Conservation (phyloP, 2,329 filamentous ascomycete species). For the Ophiostoma piceae region DNA sequence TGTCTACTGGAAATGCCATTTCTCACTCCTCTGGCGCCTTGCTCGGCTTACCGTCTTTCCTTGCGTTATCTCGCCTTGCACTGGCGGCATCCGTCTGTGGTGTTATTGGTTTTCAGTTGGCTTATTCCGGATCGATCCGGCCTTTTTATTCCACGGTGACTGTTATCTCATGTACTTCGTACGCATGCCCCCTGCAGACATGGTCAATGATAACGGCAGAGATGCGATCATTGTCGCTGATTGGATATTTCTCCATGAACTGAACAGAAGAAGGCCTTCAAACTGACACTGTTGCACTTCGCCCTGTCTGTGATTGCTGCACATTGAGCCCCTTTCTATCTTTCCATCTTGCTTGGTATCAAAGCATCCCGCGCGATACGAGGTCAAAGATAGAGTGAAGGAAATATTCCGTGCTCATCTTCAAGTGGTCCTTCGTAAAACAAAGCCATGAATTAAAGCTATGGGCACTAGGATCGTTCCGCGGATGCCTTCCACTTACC, state of each 20-base stretch:
- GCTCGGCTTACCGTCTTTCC: conserved; percentile 21
- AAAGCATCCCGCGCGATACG: conserved; percentile 3
- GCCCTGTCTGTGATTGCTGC: background rate
- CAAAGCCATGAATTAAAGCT: background rate
- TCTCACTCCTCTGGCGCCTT: background rate
- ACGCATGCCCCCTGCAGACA: background rate
- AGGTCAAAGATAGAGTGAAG: background rate
- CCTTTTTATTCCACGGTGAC: background rate
- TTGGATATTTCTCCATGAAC: background rate
- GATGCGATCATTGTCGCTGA: background rate
- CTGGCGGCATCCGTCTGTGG: conserved; percentile 16
- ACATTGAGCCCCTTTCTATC: background rate
- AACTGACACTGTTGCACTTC: background rate
- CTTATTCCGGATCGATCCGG: background rate
- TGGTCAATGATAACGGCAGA: background rate
- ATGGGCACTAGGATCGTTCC: conserved; percentile 19
- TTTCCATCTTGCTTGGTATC: too few relatives aligned
- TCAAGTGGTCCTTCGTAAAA: too few relatives aligned
- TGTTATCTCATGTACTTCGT: background rate
- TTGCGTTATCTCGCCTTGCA: conserved; percentile 22
- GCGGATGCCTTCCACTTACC: conserved; percentile 22
- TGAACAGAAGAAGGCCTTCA: too few relatives aligned
- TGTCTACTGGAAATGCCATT: background rate
- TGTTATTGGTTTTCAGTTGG: background rate
- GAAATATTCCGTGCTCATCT: too few relatives aligned